phyloP scores from a whole-genome alignment of 176 grass and related monocot species.

The Eragrostis curvula region DNA sequence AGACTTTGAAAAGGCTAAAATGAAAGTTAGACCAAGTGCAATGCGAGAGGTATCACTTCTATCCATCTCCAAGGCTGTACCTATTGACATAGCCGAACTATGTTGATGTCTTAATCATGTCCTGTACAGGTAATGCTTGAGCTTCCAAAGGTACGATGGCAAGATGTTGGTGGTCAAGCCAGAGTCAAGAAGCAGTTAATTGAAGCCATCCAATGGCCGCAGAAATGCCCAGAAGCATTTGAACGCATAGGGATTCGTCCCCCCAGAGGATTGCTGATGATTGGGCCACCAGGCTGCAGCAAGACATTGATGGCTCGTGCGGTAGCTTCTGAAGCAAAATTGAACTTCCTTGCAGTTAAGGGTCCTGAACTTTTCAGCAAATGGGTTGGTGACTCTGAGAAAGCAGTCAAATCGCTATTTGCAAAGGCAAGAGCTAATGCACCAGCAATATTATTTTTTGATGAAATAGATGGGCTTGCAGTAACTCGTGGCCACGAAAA shows the following conservation, averaged over 20 bases:
- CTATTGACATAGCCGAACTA: not conserved
- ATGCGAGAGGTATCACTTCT: slow-evolving; percentile 86
- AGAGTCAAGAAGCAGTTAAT: slow-evolving; percentile 85
- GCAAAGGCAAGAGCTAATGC: slow-evolving; percentile 82
- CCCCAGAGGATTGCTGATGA: slow-evolving; percentile 85
- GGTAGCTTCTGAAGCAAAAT: slow-evolving; percentile 92
- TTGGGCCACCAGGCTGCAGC: slow-evolving; percentile 93
- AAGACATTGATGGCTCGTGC: slow-evolving; percentile 98
- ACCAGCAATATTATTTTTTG: slow-evolving; percentile 95
- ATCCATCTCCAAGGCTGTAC: not conserved
- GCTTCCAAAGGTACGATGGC: slow-evolving; percentile 82
- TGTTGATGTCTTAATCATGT: slow-evolving; percentile 30
- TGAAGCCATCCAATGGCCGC: slow-evolving; percentile 84
- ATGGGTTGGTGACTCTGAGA: slow-evolving; percentile 98
- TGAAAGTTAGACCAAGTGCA: slow-evolving; percentile 90
- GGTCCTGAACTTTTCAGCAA: slow-evolving; percentile 98
- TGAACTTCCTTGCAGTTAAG: slow-evolving; percentile 94
- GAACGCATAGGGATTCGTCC: slow-evolving; percentile 62
- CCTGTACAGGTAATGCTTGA: slow-evolving; percentile 77
- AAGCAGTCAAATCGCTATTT: slow-evolving; percentile 86
- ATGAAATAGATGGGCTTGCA: slow-evolving; percentile 98
- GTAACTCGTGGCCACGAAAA: slow-evolving; percentile 68
- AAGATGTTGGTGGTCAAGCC: slow-evolving; percentile 89
- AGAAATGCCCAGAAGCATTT: slow-evolving; percentile 73
- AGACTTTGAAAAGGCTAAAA: slow-evolving; percentile 86